These are phyloP conservation scores for Lactarius pseudohatsudake DNA, from an alignment of 768 basidiomycete species.

Conservation along the genomic window DNA sequence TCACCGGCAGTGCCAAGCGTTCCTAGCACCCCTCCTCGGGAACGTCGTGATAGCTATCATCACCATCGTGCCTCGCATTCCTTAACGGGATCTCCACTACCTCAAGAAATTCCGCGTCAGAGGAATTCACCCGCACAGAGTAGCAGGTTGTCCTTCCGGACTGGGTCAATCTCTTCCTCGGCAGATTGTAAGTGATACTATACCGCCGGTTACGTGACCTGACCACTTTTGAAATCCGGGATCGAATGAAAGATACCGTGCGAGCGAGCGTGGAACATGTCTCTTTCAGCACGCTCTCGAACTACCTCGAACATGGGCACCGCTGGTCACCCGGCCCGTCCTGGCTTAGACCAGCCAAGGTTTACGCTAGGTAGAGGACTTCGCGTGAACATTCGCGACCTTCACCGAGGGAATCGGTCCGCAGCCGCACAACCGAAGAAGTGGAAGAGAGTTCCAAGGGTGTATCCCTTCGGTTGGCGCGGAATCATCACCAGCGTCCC, in stretches of 20 bases:
- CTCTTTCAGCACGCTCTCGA: slow-evolving; percentile 38
- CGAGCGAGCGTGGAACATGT: slow-evolving; percentile 53
- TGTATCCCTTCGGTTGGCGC: neutral
- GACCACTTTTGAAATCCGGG: slow-evolving; percentile 29
- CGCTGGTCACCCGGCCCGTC: slow-evolving; percentile 38
- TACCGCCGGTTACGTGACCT: neutral
- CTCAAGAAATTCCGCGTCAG: slow-evolving; percentile 25
- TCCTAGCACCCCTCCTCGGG: slow-evolving; percentile 23
- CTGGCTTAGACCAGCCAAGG: slow-evolving; percentile 5
- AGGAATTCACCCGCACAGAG: slow-evolving; percentile 18
- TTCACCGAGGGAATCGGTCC: slow-evolving; percentile 24
- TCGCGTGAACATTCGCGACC: slow-evolving; percentile 22
- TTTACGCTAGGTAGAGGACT: slow-evolving; percentile 9
- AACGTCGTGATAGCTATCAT: slow-evolving; percentile 26
- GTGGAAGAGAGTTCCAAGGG: slow-evolving; percentile 7
- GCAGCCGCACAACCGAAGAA: slow-evolving; percentile 15
- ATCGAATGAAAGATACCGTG: slow-evolving; percentile 38
- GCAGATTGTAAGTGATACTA: slow-evolving; percentile 26
- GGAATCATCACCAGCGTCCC: slow-evolving; percentile 6
- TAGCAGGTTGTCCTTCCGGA: slow-evolving; percentile 23
- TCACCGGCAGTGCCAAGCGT: slow-evolving; percentile 1
- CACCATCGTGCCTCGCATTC: slow-evolving; percentile 30
- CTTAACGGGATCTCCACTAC: slow-evolving; percentile 25
- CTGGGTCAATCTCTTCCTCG: slow-evolving; percentile 23
- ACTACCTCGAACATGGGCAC: slow-evolving; percentile 36